Conservation (phyloP, 2,329 filamentous ascomycete species). For the Cryphonectria parasitica region DNA sequence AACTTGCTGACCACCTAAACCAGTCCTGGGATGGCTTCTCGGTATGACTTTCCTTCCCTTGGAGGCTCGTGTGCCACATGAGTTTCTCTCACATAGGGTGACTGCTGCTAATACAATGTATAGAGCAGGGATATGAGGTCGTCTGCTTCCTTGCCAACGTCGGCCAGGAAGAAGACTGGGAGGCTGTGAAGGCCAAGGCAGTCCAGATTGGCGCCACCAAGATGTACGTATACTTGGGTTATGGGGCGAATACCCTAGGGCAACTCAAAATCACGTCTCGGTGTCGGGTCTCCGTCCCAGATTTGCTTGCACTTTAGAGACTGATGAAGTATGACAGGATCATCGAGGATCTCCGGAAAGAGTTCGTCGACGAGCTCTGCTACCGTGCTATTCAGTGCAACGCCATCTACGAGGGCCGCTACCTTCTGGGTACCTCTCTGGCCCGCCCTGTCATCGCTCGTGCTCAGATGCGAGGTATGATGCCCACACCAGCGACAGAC, state of each 20-base stretch:
- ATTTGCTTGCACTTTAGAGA: conserved; percentile 52
- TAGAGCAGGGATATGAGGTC: conserved; percentile 62
- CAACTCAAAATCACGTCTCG: conserved; percentile 42
- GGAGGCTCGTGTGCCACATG: not conserved
- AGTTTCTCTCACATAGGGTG: not conserved
- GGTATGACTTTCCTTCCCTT: not conserved
- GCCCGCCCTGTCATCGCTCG: conserved; percentile 73
- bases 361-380: conserved; percentile 81
- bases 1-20: conserved; percentile 9
- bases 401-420: conserved; percentile 65
- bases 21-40: conserved; percentile 31
- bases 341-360: conserved; percentile 68
- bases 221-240: conserved; percentile 21
- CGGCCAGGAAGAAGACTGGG: conserved; percentile 77
- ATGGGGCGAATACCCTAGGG: conserved; percentile 28
- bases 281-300: conserved; percentile 40
- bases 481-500: not conserved
- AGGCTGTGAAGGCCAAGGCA: conserved; percentile 73
- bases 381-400: conserved; percentile 79
- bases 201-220: conserved; percentile 44
- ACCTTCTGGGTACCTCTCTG: conserved; percentile 59
- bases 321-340: conserved; percentile 35
- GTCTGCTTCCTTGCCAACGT: conserved; percentile 70
- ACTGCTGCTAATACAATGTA: conserved; percentile 3
- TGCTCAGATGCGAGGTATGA: conserved; percentile 55